Evolutionary conservation across 352 stramenopile species (phyloP).

Genomic region (Globisporangium rhizosaccharum): DNA sequence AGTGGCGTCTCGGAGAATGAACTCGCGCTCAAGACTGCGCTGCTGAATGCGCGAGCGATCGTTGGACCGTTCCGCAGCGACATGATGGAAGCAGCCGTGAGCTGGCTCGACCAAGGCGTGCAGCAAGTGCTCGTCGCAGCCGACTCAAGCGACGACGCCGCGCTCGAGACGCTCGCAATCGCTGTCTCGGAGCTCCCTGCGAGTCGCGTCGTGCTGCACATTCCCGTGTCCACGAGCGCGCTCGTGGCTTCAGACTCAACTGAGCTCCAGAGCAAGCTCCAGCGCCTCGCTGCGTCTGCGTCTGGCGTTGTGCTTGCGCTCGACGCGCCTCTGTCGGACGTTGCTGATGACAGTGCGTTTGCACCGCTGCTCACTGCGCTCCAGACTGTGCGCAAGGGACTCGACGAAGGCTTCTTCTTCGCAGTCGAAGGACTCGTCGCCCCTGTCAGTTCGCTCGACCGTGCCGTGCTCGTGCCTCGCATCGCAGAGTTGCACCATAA

Average conservation of each 20-base stretch:
- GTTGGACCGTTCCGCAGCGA: slow-evolving; percentile 53
- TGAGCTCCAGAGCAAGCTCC: slow-evolving; percentile 29
- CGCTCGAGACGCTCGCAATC: slow-evolving; percentile 40
- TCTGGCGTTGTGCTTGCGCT: slow-evolving; percentile 49
- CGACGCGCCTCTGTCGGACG: slow-evolving; percentile 10
- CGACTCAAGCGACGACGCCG: slow-evolving; percentile 33
- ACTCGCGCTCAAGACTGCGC: slow-evolving; percentile 29
- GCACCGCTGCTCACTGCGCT: slow-evolving; percentile 22
- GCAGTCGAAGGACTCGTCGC: slow-evolving; percentile 34
- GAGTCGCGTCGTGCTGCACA: slow-evolving; percentile 50
- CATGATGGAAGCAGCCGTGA: slow-evolving; percentile 47
- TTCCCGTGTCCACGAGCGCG: slow-evolving; percentile 32
- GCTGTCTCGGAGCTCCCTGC: slow-evolving; percentile 64
- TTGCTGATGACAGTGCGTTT: slow-evolving; percentile 8
- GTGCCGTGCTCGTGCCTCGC: slow-evolving; percentile 23
- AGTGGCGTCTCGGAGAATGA: slow-evolving; percentile 15
- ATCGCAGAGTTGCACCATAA: slow-evolving; percentile 62
- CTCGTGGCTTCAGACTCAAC: slow-evolving; percentile 12
- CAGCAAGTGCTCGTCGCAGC: slow-evolving; percentile 50
- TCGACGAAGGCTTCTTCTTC: slow-evolving; percentile 51
- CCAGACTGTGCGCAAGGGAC: slow-evolving; percentile 27
- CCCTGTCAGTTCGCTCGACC: slow-evolving; percentile 13
- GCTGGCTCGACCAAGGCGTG: slow-evolving; percentile 66
- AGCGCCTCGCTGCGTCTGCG: slow-evolving; percentile 24
- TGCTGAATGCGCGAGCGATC: slow-evolving; percentile 43